Evolutionary conservation across 2,329 filamentous ascomycete species (phyloP), one percentile per base, ranked within the genome.

Genomic region (Fusarium duplospermum): DNA sequence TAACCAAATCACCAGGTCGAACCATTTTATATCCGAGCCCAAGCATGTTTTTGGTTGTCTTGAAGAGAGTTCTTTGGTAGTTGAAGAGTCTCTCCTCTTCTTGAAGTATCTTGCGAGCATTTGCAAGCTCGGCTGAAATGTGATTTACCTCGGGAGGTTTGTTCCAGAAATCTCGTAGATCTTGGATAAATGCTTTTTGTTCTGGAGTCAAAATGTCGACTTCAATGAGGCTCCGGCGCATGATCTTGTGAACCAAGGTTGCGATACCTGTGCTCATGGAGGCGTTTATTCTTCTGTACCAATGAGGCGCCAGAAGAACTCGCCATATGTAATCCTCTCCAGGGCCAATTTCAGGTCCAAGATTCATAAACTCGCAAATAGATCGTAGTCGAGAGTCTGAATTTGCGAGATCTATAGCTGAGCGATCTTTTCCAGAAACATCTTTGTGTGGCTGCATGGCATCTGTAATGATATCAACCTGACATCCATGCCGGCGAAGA

Each of bases 281-380:
- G 14, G 33, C 38, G 16, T 22, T 35, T 11, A 18, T 40, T 13
- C n/a, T 35, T 11, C 40, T 18, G 31, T 36, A 36, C 31, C n/a
- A 58, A 8, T 14, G 8, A 6, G 31, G 8, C 6, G 38, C 20
- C 7, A 38, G 40, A 4, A 67, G 14, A 13, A 52, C 52, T 20
- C 64, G 33, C 58, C 67, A 69, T 2, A 69, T 40, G 10, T 61
- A 57, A 10, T 69, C 67, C 35, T 73, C 64, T 9, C 35, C 62
- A 1, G 68, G 52, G 2, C 58, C 38, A 0, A 40, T 42, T 2
- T 59, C n/a, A 9, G 16, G 7, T 5, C 61, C 50, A 3, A 72
- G n/a, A 5, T 36, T 22, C 6, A 52, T 22, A 54, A 72, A 71
- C 4, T 56, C 62, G 4, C 29, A 13, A 24, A 73, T 57, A 1